A percentile compares a stretch with the other conserved stretches of the same genome.
Evolutionary conservation across 164 flowering plant species (phyloP).

Genomic region (Annona cherimola): DNA sequence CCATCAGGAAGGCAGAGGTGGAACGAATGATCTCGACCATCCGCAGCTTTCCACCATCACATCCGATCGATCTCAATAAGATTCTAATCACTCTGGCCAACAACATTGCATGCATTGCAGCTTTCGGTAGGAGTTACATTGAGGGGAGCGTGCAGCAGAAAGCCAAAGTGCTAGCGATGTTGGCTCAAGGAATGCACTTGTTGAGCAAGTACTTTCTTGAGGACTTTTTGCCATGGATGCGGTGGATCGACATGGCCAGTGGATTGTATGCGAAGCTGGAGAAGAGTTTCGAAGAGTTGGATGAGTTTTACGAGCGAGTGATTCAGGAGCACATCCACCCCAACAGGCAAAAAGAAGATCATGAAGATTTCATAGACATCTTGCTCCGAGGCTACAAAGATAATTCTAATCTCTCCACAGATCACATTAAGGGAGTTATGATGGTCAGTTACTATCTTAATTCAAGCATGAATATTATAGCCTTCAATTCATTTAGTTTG

Average conservation of each 20-base stretch:
- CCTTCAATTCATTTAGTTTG: too few relatives aligned
- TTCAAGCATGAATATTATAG: too few relatives aligned
- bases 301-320: conserved; percentile 22
- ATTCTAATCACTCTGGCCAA: conserved; percentile 3
- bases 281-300: conserved; percentile 22
- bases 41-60: neutral
- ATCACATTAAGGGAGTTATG: conserved; percentile 29
- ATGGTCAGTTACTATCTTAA: conserved; percentile 9
- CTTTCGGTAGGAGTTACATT: conserved; percentile 15
- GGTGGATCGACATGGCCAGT: conserved; percentile 34
- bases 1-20: conserved; percentile 49
- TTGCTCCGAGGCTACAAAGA: conserved; percentile 27
- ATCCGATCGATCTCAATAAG: conserved; percentile 8
- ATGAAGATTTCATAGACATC: conserved; percentile 35
- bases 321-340: conserved; percentile 28
- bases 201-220: conserved; percentile 17
- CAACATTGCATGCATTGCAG: conserved; percentile 11
- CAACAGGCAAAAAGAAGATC: conserved; percentile 4
- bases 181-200: conserved; percentile 13
- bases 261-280: conserved; percentile 21
- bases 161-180: conserved; percentile 1
- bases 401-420: conserved; percentile 4
- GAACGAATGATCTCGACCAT: conserved; percentile 19
- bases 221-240: conserved; percentile 34
- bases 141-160: neutral